A percentile compares a stretch with the other conserved stretches of the same genome.
Evolutionary conservation across 2,329 filamentous ascomycete species (phyloP).

Genomic region (Colletotrichum tropicale): DNA sequence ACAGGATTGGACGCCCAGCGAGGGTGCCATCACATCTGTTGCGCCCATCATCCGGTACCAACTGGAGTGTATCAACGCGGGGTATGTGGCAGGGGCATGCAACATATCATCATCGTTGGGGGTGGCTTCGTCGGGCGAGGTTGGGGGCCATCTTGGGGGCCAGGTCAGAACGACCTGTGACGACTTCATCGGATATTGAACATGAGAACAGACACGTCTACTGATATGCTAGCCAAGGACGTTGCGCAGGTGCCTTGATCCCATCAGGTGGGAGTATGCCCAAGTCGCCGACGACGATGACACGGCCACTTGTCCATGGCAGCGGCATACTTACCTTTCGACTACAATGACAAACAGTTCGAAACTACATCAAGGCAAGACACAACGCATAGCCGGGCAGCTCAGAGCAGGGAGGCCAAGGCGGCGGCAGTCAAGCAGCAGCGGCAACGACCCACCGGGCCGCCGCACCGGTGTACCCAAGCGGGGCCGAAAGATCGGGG

Average conservation of each 20-base stretch:
- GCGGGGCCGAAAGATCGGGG: neutral
- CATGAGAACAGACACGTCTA: neutral
- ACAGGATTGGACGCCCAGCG: accelerated
- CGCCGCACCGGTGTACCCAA: neutral
- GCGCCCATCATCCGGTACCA: no score
- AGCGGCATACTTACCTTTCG: neutral
- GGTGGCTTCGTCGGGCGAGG: neutral
- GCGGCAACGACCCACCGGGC: neutral
- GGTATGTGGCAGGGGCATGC: no score
- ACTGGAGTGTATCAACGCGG: no score
- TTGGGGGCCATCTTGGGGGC: neutral
- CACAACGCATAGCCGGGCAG: neutral
- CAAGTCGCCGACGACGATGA: neutral
- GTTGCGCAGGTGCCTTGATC: neutral
- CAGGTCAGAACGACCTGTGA: neutral
- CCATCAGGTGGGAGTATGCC: neutral
- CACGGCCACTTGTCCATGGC: neutral
- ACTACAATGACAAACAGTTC: neutral
- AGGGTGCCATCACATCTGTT: no score
- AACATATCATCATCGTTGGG: neutral
- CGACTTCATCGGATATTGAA: neutral
- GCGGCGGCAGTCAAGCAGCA: neutral
- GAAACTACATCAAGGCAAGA: neutral
- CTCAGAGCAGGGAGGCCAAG: neutral
- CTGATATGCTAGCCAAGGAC: neutral